Base-by-base conservation (phyloP, 2,329 filamentous ascomycete species). In the Fusarium marasasianum region DNA sequence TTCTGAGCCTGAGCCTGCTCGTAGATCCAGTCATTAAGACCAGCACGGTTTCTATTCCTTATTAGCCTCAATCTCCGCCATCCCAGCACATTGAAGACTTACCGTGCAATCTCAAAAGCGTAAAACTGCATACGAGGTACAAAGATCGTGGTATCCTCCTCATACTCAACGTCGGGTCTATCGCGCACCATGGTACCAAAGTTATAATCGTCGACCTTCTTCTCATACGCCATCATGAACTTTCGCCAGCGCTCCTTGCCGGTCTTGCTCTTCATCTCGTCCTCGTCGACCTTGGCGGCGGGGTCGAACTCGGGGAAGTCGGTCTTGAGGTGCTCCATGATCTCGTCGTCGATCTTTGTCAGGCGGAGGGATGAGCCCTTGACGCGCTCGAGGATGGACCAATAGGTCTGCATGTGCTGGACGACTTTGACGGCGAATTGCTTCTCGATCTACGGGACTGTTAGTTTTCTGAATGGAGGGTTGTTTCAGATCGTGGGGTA, bases 391-490 rank as follows among this genome's bases (percentile, higher is more conserved):
- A 99, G 93, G 81, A 99, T 96, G 59, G 92, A 88, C 96, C 96
- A 99, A 88, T 99, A 98, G 55, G 96, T 98, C 80, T 94, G 90
- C 89, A 99, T 94, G 84, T 99, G 96, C 84, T 98, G 94, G 43
- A 98, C 96, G 58, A 93, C 95, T 88, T 98, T 98, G 79, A 99
- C 96, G 37, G 96, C 96, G 80, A 99, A 99, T 84, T 98, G 96
- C 89, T 98, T 98, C 89, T 99, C 96, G 82, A 99, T 98, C 94
- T 97, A 26, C 12, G 43, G 13, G 24, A 8, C 10, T 29, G 37
- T 37, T n/a, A 38, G 17, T 53, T 70, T 31, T 37, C 67, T 69
- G 59, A 31, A 20, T 8, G 33, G 14, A 24, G 8, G 9, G 6
- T 20, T 40, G 64, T 41, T 20, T 55, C n/a, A 43, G 51, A 69